Evolutionary conservation across 352 stramenopile genomes (phyloP), one percentile per base, ranked within the genome.

Genomic region (Pythium dissotocum): DNA sequence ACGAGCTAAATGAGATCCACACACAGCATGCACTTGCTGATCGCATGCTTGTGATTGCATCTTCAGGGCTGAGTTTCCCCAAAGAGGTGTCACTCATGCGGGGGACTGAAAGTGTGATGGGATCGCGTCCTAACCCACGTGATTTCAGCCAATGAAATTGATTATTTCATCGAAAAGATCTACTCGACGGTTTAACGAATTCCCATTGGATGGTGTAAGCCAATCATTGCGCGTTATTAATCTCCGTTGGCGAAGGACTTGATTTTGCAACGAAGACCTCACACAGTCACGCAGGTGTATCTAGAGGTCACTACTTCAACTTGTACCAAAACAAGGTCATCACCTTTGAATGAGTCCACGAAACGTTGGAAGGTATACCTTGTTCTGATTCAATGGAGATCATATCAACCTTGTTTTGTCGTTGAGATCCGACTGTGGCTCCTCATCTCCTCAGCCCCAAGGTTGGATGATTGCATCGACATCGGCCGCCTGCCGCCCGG

Each of bases 141-240:
- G 56, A 67, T 66, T 71, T 64, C 58, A 44, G 24, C 58, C 58
- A 71, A 71, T 71, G n/a, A 62, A 14, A 57, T 7, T 2, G 3
- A 28, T 26, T 26, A 16, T 28, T 56, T 28, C 36, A 2, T 21
- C 24, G 8, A 40, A 61, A 62, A 35, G 40, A 67, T 60, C 65
- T 59, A 63, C 65, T 67, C 53, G 46, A 64, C 46, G 32, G 38
- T 71, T 71, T 71, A 59, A 71, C 65, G 40, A 14, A 6, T n/a
- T 36, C 2, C 51, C 51, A 71, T 71, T 71, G 65, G 65, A 13
- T 65, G 13, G 2, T 53, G 35, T 13, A 9, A 67, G 7, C 64
- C 64, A 71, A 71, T 71, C 26, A 48, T 2, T 46, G 1, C 2
- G 26, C 49, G 26, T 28, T 33, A 42, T 71, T 9, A 28, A 42